Percentiles rank a stretch among this genome's conserved stretches.
Conservation (phyloP, 1,284 basidiomycete genomes). For the Apiotrichum gracile region DNA sequence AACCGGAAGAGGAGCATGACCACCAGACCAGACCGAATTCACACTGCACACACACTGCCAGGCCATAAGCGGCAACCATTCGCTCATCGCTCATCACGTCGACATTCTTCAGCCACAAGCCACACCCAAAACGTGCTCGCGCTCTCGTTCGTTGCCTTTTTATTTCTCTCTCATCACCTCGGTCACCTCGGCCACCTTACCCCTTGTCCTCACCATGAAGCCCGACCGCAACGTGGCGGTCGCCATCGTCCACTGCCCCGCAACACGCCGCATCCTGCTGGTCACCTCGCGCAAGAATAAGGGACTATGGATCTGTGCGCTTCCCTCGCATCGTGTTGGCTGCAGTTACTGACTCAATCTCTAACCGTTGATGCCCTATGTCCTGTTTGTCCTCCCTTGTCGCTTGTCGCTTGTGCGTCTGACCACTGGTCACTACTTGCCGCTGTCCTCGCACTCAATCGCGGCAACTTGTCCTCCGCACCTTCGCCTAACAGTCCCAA, state of each 20-base stretch:
- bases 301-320: constrained; percentile 40
- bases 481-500: constrained; percentile 30
- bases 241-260: constrained; percentile 31
- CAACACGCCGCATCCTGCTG: constrained; percentile 34
- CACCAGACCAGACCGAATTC: too few relatives aligned
- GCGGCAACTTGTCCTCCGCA: not conserved
- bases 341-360: not conserved
- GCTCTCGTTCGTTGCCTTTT: not conserved
- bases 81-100: too few relatives aligned
- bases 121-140: too few relatives aligned
- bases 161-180: not conserved
- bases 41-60: too few relatives aligned
- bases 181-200: not conserved
- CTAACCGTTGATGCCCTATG: not conserved
- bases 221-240: constrained; percentile 35
- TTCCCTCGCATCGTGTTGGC: not conserved
- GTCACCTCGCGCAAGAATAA: constrained; percentile 39
- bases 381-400: too few relatives aligned
- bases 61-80: too few relatives aligned
- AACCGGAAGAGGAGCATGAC: too few relatives aligned
- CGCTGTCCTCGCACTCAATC: not conserved
- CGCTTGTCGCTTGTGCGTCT: not conserved
- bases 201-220: constrained; percentile 5
- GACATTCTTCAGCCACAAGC: too few relatives aligned
- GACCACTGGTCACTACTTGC: not conserved